Percentiles rank a stretch among this genome's conserved stretches.
phyloP scores from a whole-genome alignment of 805 yeast species.

The Starmerella geochares region DNA sequence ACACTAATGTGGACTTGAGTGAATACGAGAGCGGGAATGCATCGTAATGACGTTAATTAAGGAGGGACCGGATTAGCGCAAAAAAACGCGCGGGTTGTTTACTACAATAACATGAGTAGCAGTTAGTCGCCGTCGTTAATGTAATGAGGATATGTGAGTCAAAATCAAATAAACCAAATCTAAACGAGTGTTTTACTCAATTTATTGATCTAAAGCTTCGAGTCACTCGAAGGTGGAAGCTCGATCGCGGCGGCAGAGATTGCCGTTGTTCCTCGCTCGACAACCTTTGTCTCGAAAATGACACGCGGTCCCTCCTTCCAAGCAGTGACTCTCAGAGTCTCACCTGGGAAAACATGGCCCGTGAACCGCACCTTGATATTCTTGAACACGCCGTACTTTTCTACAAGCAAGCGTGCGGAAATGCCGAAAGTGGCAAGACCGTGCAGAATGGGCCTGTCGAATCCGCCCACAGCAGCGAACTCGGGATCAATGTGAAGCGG shows the following conservation, averaged over 20 bases:
- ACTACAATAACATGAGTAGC: no score
- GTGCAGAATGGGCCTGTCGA: constrained; percentile 79
- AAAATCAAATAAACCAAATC: no score
- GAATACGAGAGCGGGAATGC: constrained; percentile 20
- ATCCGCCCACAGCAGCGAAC: constrained; percentile 80
- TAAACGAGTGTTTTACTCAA: no score
- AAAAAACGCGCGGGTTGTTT: no score
- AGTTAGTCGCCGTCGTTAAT: no score
- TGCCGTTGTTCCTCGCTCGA: constrained; percentile 67
- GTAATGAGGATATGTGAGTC: no score
- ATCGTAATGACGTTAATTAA: background rate
- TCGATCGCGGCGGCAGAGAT: constrained; percentile 82
- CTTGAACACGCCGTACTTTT: constrained; percentile 67
- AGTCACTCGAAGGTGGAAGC: constrained; percentile 30
- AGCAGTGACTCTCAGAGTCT: constrained; percentile 64
- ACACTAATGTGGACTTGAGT: constrained; percentile 36
- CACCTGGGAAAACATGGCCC: constrained; percentile 91
- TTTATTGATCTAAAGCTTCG: constrained; percentile 22
- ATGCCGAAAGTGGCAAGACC: constrained; percentile 86
- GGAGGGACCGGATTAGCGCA: no score
- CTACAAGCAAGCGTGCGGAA: constrained; percentile 61
- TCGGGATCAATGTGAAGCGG: constrained; percentile 92
- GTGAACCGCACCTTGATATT: constrained; percentile 87
- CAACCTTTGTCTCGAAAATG: constrained; percentile 69
- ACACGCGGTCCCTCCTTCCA: constrained; percentile 72